A percentile compares a stretch with the other conserved stretches of the same genome.
Evolutionary conservation across 306 rosid species (phyloP).

Genomic region (Fragaria nilgerrensis): DNA sequence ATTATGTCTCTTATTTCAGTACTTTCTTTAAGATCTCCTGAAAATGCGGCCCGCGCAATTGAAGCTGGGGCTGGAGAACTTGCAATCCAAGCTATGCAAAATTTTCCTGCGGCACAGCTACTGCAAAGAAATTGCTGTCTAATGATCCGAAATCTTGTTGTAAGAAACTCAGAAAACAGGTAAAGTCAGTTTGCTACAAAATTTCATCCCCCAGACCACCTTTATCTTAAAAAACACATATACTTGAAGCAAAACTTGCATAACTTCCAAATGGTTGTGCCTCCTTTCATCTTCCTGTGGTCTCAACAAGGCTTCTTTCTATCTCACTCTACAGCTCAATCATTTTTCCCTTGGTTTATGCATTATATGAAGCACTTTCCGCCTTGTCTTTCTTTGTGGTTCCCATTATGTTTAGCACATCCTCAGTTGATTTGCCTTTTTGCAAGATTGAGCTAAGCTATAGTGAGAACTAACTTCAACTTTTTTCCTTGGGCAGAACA

Average conservation of each 20-base stretch:
- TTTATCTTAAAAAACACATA: neutral
- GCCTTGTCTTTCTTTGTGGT: neutral
- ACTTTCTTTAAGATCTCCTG: constrained; percentile 81
- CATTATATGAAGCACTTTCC: neutral
- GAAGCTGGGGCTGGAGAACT: constrained; percentile 98
- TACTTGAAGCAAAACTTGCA: neutral
- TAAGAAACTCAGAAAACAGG: constrained; percentile 86
- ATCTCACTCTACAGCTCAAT: neutral
- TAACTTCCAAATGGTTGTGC: neutral
- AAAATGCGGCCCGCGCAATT: constrained; percentile 77
- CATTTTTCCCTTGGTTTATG: neutral
- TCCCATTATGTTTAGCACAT: neutral
- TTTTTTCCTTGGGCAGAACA: constrained; percentile 49
- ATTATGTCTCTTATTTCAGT: constrained; percentile 66
- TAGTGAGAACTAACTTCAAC: neutral
- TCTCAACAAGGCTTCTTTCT: neutral
- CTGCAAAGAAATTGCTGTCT: constrained; percentile 83
- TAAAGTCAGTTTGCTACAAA: constrained; percentile 16
- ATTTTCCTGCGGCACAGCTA: constrained; percentile 71
- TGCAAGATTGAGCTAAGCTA: neutral
- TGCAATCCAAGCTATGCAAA: constrained; percentile 85
- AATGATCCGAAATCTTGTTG: constrained; percentile 90
- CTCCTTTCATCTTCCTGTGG: neutral
- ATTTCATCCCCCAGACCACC: neutral
- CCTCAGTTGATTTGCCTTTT: neutral